Percentiles rank a stretch among this genome's conserved stretches.
Conservation (phyloP, 257 asterid species). For the Solanum rostratum region DNA sequence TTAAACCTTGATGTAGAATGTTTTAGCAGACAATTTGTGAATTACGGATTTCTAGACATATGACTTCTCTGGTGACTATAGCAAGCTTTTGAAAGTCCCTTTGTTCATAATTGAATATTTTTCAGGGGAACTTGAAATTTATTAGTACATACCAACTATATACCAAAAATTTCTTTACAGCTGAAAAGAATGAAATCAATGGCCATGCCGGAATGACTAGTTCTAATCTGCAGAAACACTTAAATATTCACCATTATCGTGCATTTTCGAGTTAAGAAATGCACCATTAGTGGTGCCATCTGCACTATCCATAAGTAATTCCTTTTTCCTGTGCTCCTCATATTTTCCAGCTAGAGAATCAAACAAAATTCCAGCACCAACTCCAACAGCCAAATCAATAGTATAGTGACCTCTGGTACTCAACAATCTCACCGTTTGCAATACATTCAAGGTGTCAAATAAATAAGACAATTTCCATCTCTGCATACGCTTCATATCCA, state of each 20-base stretch:
- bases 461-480: conserved; percentile 8
- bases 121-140: background rate
- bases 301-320: background rate
- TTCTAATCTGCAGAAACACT: background rate
- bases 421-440: conserved; percentile 14
- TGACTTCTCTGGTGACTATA: background rate
- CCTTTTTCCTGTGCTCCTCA: background rate
- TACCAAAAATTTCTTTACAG: background rate
- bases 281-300: conserved; percentile 8
- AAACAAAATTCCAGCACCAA: conserved; percentile 19
- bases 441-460: conserved; percentile 12
- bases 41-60: background rate
- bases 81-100: background rate
- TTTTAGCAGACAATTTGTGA: background rate
- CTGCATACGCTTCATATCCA: conserved; percentile 18
- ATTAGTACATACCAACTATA: background rate
- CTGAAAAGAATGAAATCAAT: background rate
- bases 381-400: conserved; percentile 19
- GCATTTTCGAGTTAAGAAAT: background rate
- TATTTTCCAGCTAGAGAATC: conserved; percentile 19
- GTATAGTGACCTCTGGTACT: conserved; percentile 26
- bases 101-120: background rate
- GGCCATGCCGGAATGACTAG: background rate
- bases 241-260: background rate
- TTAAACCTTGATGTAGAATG: background rate